These are phyloP conservation scores for Lactarius pseudohatsudake DNA, from an alignment of 768 basidiomycete genomes.

Conservation along the genomic window DNA sequence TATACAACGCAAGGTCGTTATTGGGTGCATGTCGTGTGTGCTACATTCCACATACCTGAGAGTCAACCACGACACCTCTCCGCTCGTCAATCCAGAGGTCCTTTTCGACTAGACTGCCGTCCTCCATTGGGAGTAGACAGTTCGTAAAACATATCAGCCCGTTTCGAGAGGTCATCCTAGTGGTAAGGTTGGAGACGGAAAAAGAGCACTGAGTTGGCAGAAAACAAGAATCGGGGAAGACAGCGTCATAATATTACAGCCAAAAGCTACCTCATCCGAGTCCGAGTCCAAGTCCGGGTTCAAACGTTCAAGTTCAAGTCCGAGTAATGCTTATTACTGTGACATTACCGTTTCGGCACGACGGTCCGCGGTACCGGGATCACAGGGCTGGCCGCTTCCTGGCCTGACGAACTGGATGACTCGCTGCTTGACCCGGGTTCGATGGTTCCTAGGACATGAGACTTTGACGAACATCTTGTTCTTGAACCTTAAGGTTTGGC, in stretches of 20 bases:
- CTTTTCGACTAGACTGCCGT: constrained; percentile 69
- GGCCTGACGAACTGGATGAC: neutral
- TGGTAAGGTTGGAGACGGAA: neutral
- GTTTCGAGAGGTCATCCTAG: constrained; percentile 46
- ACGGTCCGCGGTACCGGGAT: neutral
- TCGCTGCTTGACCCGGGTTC: neutral
- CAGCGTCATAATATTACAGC: constrained; percentile 8
- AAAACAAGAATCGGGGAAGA: neutral
- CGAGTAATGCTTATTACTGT: neutral
- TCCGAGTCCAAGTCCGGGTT: neutral
- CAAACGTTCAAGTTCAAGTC: neutral
- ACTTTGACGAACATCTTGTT: neutral
- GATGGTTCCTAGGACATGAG: neutral
- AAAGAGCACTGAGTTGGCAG: constrained; percentile 1
- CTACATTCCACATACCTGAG: constrained; percentile 49
- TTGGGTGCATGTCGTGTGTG: neutral
- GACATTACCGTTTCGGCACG: neutral
- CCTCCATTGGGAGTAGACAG: constrained; percentile 75
- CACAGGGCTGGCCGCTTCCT: neutral
- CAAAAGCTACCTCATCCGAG: constrained; percentile 2
- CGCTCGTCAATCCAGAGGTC: constrained; percentile 82
- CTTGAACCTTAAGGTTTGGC: neutral
- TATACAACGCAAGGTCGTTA: constrained; percentile 10
- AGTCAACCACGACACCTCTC: constrained; percentile 71
- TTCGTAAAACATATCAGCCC: constrained; percentile 85